Base-by-base conservation (phyloP, 2,329 filamentous ascomycete species). In the Pseudocercospora pini-densiflorae region DNA sequence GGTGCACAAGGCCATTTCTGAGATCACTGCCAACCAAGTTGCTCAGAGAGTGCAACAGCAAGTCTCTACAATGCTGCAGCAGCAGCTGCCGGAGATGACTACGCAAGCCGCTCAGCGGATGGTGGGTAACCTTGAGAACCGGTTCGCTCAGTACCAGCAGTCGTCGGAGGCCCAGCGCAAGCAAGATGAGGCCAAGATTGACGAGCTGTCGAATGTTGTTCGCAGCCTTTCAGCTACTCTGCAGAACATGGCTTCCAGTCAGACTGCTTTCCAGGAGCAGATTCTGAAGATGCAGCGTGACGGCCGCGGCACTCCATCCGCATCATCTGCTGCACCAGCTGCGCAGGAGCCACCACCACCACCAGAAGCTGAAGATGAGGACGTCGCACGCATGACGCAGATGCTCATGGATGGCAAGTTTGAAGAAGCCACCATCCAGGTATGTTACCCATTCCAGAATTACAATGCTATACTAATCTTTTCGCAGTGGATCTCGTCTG, bases 1-100 rank as follows among this genome's bases (percentile, higher is more conserved):
- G 58, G 83, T 95, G 45, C 82, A 92, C 69, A 90, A 90, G 73
- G 81, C 86, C 6, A 87, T 97, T 62, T 86, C 90, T 3, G 92
- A 96, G 61, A 86, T 89, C 59, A 86, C 97, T 36, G 84, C 88
- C 2, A 86, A 87, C 70, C 88, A 87, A 58, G 85, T 97, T 31
- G 82, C 87, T 4, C 81, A 86, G 51, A 88, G 87, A 62, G 84
- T 97, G 29, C 91, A 97, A 74, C 84, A 87, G 63, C 89, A 92
- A 64, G 84, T 96, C 58, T 79, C 86, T 14, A 83, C 84, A 40
- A 82, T 87, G 9, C 79, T 94, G 43, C 84, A 88, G 49, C 85
- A 75, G 61, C 57, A 64, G n/a, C 59, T 75, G 21, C 74, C 73
- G 10, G 73, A 72, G 51, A 73, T 75, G 71, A 71, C 73, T 8